Base-by-base conservation (phyloP, 164 flowering plant species). In the Berberis vulgaris region DNA sequence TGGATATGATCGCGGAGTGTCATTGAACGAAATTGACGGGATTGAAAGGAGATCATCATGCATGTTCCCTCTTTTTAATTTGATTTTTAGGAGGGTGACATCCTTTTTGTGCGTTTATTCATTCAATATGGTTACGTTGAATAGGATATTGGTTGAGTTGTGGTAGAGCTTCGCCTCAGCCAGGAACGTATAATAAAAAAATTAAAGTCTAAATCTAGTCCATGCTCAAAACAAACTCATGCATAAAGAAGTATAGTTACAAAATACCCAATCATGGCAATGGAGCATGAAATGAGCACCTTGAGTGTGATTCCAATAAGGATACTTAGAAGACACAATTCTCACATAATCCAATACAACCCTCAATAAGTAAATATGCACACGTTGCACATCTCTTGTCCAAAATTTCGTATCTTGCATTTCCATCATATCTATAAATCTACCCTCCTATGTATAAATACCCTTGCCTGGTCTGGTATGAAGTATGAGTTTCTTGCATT, bases 81-180 rank as follows among this genome's bases (percentile, higher is more conserved):
- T 12, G 62, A 88, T 85, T 68, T 91, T 93, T 0, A 91, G 97
- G 11, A 91, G 67, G 71, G 78, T 73, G 3, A 81, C 91, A 63
- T 91, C 97, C 57, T 82, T 85, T 49, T 63, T 75, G 1, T 91
- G 91, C 67, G 79, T 72, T 78, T 88, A 91, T 2, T 88, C 93
- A 68, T 91, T 89, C 10, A 93, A 83, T 49, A 84, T 73, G 76
- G 88, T 91, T 69, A 93, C 96, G 59, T 88, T 91, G 78, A 93
- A 91, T 1, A 91, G 66, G 45, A 81, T 91, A 9, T 93, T 70
- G 61, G 88, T 91, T 2, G 89, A 85, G 47, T 71, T 78, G 75
- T 81, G 82, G 80, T 73, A 85, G 43, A 91, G 82, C n/a, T 62
- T 41, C 0, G 76, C 69, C 69, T 77, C 73, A 3, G 77, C 86